Evolutionary conservation across 495 filamentous ascomycete species (phyloP).

Genomic region (Aspergillus egyptiacus): DNA sequence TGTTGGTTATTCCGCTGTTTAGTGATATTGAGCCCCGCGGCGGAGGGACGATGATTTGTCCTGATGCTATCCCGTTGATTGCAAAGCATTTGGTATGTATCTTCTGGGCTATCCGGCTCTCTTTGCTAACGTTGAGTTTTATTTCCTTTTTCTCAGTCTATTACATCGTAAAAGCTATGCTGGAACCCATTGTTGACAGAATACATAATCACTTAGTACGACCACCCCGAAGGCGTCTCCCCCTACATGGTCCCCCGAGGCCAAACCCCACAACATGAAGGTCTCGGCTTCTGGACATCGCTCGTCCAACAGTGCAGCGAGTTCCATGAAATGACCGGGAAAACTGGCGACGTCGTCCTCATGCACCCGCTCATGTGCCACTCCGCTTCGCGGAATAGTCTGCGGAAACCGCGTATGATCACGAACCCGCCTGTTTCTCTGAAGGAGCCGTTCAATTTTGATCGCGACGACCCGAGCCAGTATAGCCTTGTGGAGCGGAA

Average conservation of each 20-base stretch:
- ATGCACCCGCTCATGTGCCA: conserved; percentile 73
- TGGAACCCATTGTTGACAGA: background rate
- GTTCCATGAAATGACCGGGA: conserved; percentile 62
- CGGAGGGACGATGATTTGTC: conserved; percentile 64
- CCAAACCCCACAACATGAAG: conserved; percentile 17
- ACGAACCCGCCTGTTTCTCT: conserved; percentile 66
- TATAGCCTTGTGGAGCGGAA: conserved; percentile 66
- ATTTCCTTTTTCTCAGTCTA: no score
- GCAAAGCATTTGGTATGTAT: conserved; percentile 47
- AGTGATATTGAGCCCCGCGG: conserved; percentile 55
- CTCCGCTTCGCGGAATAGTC: conserved; percentile 54
- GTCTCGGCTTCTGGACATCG: conserved; percentile 49
- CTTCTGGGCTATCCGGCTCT: background rate
- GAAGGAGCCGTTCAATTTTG: conserved; percentile 58
- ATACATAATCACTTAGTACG: conserved; percentile 26
- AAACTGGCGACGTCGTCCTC: conserved; percentile 61
- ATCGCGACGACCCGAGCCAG: conserved; percentile 47
- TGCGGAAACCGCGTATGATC: conserved; percentile 57
- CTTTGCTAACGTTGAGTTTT: no score
- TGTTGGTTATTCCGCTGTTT: conserved; percentile 66
- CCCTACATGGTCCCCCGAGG: conserved; percentile 58
- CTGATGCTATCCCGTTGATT: conserved; percentile 50
- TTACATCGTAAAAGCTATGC: no score
- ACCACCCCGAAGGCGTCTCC: conserved; percentile 62
- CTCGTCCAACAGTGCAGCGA: conserved; percentile 41